Evolutionary conservation across 1,284 basidiomycete species (phyloP).

Genomic region (Ceratobasidium theobromae): DNA sequence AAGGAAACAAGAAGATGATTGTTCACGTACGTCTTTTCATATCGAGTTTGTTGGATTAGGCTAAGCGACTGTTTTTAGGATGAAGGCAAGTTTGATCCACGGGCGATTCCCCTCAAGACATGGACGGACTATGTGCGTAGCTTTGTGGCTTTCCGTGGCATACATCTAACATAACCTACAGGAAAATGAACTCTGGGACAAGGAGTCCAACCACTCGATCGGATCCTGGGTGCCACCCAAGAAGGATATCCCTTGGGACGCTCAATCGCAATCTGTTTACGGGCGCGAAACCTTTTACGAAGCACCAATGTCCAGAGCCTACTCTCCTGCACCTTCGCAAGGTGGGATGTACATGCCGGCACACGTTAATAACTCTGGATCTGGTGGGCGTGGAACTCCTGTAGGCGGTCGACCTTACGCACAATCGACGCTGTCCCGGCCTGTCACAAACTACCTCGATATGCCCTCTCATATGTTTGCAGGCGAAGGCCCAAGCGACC

Average conservation of each 20-base stretch:
- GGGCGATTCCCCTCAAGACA: constrained; percentile 89
- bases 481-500: constrained; percentile 59
- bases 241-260: constrained; percentile 71
- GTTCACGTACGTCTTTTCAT: constrained; percentile 69
- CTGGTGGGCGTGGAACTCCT: constrained; percentile 28
- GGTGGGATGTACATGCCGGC: constrained; percentile 36
- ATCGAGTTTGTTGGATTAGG: constrained; percentile 5
- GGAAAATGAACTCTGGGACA: constrained; percentile 97
- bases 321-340: constrained; percentile 70
- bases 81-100: constrained; percentile 94
- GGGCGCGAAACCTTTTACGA: constrained; percentile 83
- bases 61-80: constrained; percentile 55
- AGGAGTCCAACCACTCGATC: constrained; percentile 89
- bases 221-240: constrained; percentile 80
- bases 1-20: constrained; percentile 92
- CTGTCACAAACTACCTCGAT: constrained; percentile 66
- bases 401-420: constrained; percentile 35
- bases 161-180: constrained; percentile 40
- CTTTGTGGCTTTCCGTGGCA: not conserved
- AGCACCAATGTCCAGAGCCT: constrained; percentile 49
- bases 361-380: constrained; percentile 26
- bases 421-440: constrained; percentile 64
- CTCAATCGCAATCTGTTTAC: constrained; percentile 71
- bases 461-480: constrained; percentile 36
- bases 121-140: constrained; percentile 87